Conservation (phyloP, 2,329 filamentous ascomycete genomes). For the Cladosporium phlei region DNA sequence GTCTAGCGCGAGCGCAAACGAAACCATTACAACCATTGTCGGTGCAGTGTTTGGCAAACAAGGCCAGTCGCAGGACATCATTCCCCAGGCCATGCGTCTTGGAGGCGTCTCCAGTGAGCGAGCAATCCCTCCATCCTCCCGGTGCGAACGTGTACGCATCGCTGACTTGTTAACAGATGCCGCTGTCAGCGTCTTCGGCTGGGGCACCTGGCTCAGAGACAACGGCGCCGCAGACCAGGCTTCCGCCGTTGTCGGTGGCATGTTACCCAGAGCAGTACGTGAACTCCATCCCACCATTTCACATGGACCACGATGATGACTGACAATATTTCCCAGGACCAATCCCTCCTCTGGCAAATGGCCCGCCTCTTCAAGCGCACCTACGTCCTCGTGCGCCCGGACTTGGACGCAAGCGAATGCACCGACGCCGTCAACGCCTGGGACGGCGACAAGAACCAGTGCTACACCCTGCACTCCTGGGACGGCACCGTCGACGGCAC, state of each 20-base stretch:
- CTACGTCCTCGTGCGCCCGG: slow-evolving; percentile 3
- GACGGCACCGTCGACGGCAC: background rate
- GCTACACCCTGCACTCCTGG: slow-evolving; percentile 2
- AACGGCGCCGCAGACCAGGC: background rate
- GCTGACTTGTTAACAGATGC: background rate
- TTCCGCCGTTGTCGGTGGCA: background rate
- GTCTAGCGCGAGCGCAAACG: background rate
- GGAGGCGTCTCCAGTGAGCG: background rate
- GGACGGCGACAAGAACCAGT: slow-evolving; percentile 1
- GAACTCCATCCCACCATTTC: background rate
- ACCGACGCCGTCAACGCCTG: background rate
- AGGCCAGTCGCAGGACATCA: background rate
- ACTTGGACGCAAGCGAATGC: background rate
- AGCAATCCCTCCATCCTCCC: too few relatives aligned
- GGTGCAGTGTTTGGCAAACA: slow-evolving; percentile 2
- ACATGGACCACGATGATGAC: background rate
- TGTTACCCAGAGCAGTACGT: background rate
- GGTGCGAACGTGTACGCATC: background rate
- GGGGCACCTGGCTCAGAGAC: background rate
- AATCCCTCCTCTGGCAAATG: slow-evolving; percentile 11
- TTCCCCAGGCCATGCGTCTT: background rate
- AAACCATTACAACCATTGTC: background rate
- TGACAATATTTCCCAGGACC: background rate
- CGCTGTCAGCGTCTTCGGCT: background rate
- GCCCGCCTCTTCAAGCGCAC: slow-evolving; percentile 3